Percentiles rank a stretch among this genome's conserved stretches.
Conservation (phyloP, 352 stramenopile species). For the Pythium pyrilobum region DNA sequence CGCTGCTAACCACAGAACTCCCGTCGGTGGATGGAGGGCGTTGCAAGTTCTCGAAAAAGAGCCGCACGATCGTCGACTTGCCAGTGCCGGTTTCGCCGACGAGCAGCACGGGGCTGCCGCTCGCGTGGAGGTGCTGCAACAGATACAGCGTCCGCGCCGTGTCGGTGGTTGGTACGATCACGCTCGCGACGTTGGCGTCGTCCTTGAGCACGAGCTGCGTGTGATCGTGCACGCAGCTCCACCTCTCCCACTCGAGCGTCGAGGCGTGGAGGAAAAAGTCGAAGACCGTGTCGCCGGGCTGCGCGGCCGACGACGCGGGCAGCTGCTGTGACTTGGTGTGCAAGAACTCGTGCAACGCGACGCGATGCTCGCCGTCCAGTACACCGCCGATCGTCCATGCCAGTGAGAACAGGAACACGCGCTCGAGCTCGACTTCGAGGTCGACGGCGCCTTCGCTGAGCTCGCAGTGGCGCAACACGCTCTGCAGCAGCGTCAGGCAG, state of each 20-base stretch:
- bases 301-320: background rate
- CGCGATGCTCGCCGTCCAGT: constrained; percentile 74
- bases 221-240: constrained; percentile 24
- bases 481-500: constrained; percentile 56
- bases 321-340: constrained; percentile 9
- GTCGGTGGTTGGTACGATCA: constrained; percentile 87
- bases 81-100: constrained; percentile 82
- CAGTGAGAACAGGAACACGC: constrained; percentile 80
- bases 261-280: constrained; percentile 88
- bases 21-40: background rate
- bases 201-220: constrained; percentile 7
- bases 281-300: constrained; percentile 69
- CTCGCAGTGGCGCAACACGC: constrained; percentile 46
- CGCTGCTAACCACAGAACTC: constrained; percentile 13
- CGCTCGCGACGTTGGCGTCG: constrained; percentile 68
- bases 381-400: constrained; percentile 83
- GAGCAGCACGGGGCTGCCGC: constrained; percentile 67
- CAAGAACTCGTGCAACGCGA: constrained; percentile 70
- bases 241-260: constrained; percentile 89
- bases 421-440: constrained; percentile 67
- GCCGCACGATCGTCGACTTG: constrained; percentile 79
- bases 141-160: constrained; percentile 67
- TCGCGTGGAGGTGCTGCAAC: constrained; percentile 52
- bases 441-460: constrained; percentile 50
- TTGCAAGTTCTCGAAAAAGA: constrained; percentile 63